A percentile compares a stretch with the other conserved stretches of the same genome.
Conservation (phyloP, 805 yeast species). For the Candida bentonensis region DNA sequence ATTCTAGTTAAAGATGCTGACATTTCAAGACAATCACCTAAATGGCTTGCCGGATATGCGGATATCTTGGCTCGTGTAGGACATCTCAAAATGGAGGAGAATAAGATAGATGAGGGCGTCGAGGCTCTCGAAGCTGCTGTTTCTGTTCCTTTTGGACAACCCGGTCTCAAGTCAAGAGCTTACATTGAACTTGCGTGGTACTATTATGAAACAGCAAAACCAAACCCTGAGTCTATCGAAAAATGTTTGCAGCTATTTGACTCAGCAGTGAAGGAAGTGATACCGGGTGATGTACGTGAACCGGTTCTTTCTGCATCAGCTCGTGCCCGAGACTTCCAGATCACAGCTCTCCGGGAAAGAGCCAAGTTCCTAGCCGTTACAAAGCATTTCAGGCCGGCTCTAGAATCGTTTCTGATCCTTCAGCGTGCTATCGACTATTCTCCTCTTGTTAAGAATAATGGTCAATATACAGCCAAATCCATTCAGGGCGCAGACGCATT, state of each 20-base stretch:
- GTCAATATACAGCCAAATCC: background rate
- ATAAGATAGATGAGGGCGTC: slow-evolving; percentile 11
- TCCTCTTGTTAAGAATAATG: background rate
- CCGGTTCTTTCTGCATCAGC: background rate
- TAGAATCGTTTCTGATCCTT: slow-evolving; percentile 11
- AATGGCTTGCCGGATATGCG: slow-evolving; percentile 22
- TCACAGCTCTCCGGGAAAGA: background rate
- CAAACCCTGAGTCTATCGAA: background rate
- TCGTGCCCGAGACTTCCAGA: background rate
- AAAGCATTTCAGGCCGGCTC: slow-evolving; percentile 11
- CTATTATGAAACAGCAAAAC: background rate
- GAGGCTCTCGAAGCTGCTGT: slow-evolving; percentile 16
- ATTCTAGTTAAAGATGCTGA: slow-evolving; percentile 12
- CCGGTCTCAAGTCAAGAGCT: slow-evolving; percentile 6
- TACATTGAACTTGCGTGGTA: slow-evolving; percentile 12
- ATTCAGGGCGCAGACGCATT: background rate
- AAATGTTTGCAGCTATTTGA: background rate
- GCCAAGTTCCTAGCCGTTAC: slow-evolving; percentile 6
- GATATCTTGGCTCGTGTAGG: slow-evolving; percentile 20
- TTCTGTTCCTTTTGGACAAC: slow-evolving; percentile 16
- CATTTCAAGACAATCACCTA: slow-evolving; percentile 11
- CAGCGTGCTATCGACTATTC: slow-evolving; percentile 9
- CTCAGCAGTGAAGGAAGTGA: background rate
- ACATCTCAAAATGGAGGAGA: slow-evolving; percentile 9
- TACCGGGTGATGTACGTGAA: background rate